phyloP scores from a whole-genome alignment of 2,329 filamentous ascomycete species.

The Colletotrichum gigasporum region DNA sequence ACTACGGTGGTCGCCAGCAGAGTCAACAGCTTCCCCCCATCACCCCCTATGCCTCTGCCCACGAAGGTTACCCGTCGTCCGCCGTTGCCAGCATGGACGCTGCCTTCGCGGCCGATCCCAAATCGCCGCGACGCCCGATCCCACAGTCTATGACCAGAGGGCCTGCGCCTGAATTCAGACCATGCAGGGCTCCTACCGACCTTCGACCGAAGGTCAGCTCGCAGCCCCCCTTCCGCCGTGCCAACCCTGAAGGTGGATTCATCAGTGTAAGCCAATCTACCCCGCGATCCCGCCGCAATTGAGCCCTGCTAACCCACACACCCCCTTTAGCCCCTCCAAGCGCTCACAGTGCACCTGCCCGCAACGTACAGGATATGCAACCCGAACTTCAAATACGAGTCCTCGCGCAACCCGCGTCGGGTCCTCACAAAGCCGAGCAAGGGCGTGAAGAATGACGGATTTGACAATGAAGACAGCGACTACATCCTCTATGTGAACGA shows the following conservation, averaged over 20 bases:
- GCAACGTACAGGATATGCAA: slow-evolving; percentile 99
- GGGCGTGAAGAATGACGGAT: slow-evolving; percentile 97
- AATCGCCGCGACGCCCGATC: slow-evolving; percentile 61
- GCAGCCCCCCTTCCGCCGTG: slow-evolving; percentile 90
- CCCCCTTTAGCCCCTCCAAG: slow-evolving; percentile 83
- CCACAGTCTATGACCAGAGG: slow-evolving; percentile 63
- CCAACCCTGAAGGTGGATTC: slow-evolving; percentile 96
- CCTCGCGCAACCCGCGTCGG: slow-evolving; percentile 92
- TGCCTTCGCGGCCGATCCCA: slow-evolving; percentile 65
- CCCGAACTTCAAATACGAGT: slow-evolving; percentile 97
- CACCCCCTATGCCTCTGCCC: slow-evolving; percentile 71
- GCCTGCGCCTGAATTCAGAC: slow-evolving; percentile 88
- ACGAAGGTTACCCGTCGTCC: slow-evolving; percentile 79
- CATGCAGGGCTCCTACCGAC: slow-evolving; percentile 76
- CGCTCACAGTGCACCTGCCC: slow-evolving; percentile 90
- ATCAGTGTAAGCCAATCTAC: slow-evolving; percentile 77
- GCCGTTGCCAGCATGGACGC: slow-evolving; percentile 77
- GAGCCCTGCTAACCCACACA: slow-evolving; percentile 35
- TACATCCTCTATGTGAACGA: slow-evolving; percentile 99
- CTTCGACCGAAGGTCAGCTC: slow-evolving; percentile 84
- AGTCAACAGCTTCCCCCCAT: slow-evolving; percentile 79
- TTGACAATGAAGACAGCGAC: slow-evolving; percentile 98
- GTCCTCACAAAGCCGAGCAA: slow-evolving; percentile 99
- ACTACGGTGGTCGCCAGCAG: slow-evolving; percentile 61
- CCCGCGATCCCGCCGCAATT: not conserved